phyloP scores from a whole-genome alignment of 768 basidiomycete genomes.

The Lentinula sp. region DNA sequence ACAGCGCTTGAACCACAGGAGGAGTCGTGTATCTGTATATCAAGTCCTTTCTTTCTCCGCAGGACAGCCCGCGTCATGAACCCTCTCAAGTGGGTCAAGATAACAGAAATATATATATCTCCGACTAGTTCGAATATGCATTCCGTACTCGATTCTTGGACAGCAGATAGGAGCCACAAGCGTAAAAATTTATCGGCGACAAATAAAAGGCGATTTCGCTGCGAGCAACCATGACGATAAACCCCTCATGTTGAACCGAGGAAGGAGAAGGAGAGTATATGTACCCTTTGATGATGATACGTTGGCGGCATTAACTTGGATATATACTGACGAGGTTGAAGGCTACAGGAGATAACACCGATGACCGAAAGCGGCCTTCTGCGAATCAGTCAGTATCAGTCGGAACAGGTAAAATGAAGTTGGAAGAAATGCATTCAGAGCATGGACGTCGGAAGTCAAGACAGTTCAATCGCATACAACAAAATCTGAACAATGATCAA shows the following conservation, averaged over 20 bases:
- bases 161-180: background rate
- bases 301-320: too few species aligned
- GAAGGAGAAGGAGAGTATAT: background rate
- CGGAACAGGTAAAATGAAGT: background rate
- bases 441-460: too few species aligned
- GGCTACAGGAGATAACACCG: background rate
- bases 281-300: background rate
- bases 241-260: background rate
- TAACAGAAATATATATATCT: background rate
- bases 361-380: background rate
- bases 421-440: background rate
- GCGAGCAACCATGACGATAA: background rate
- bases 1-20: background rate
- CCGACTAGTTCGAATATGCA: background rate
- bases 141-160: background rate
- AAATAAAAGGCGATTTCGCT: background rate
- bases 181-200: background rate
- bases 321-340: background rate
- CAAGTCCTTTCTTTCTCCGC: background rate
- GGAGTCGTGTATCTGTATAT: background rate
- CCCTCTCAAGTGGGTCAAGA: background rate
- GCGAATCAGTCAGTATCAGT: background rate
- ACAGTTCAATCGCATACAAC: too few species aligned
- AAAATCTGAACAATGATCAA: too few species aligned
- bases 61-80: background rate